Evolutionary conservation across 345 rosid genomes (phyloP), one percentile per base, ranked within the genome.

Genomic region (Citrus australasica): DNA sequence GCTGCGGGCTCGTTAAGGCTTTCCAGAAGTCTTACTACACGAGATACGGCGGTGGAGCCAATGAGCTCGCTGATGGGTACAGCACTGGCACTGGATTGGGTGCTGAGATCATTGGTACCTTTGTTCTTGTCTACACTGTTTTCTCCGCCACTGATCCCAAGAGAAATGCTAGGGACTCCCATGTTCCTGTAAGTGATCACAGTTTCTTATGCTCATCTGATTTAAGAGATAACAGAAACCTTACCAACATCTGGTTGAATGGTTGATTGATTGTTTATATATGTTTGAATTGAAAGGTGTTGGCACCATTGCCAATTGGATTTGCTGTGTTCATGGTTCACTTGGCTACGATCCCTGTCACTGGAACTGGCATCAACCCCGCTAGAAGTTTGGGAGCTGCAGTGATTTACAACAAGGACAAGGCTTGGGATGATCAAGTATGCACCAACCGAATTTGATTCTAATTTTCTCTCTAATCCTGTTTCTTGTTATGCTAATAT

Each of bases 251-350:
- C 51, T 46, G 17, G 16, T 46, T 46, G 51, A 46, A 46, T 13
- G 51, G 1, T 14, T 30, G 25, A 51, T 60, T 60, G n/a, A 11
- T 32, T 37, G 6, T 13, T 30, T 60, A 7, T 67, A 67, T 3
- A 14, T n/a, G 5, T 61, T 27, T 30, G 59, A 55, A 16, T 75
- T 38, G 55, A 21, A 40, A 90, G 92, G 90, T 91, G 2, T 82
- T 91, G 85, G 92, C 92, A 21, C 92, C 94, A 32, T 87, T 91
- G 53, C 92, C 94, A 0, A 91, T 89, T 71, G 94, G 94, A 1
- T 88, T 91, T 65, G 88, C 92, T 4, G 94, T 90, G 86, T 90
- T 90, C 76, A 85, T 90, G 90, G 91, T 90, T 24, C 94, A 90
- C 83, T 82, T 90, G 67, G 92, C 92, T 2, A 90, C 90, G 8